Conservation (phyloP, 495 filamentous ascomycete genomes). For the Tetracladium marchalianum region DNA sequence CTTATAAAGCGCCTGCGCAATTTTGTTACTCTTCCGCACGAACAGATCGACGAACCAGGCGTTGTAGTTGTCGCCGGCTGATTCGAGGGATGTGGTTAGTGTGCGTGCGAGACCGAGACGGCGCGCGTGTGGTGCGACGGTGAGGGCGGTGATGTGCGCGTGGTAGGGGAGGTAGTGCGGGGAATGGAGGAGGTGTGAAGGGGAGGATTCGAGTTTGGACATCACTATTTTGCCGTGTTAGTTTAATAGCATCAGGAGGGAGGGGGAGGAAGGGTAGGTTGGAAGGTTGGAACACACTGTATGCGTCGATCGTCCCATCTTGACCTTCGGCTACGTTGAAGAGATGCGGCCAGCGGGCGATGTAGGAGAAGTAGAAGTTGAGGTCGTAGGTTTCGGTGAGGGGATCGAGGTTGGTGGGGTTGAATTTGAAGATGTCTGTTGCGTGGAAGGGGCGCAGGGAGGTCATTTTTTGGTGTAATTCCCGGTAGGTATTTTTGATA, state of each 20-base stretch:
- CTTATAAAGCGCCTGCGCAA: constrained; percentile 80
- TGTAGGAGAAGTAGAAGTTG: constrained; percentile 89
- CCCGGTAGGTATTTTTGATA: background rate
- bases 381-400: constrained; percentile 95
- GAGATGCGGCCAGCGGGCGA: constrained; percentile 87
- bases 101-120: constrained; percentile 76
- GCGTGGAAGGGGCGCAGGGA: constrained; percentile 61
- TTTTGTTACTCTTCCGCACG: constrained; percentile 77
- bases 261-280: background rate
- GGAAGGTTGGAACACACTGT: constrained; percentile 49
- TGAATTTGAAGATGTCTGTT: constrained; percentile 72
- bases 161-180: constrained; percentile 93
- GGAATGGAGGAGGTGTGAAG: constrained; percentile 54
- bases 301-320: constrained; percentile 76
- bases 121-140: constrained; percentile 77
- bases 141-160: constrained; percentile 93
- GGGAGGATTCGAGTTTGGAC: constrained; percentile 89
- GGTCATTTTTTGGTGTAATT: constrained; percentile 38
- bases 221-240: constrained; percentile 51
- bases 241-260: background rate
- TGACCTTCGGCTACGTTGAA: constrained; percentile 80
- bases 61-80: constrained; percentile 63
- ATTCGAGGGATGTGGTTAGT: constrained; percentile 70
- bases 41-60: constrained; percentile 96
- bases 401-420: constrained; percentile 77